Evolutionary conservation across 2,329 filamentous ascomycete genomes (phyloP), one percentile per base, ranked within the genome.

Genomic region (Colletotrichum phormii): DNA sequence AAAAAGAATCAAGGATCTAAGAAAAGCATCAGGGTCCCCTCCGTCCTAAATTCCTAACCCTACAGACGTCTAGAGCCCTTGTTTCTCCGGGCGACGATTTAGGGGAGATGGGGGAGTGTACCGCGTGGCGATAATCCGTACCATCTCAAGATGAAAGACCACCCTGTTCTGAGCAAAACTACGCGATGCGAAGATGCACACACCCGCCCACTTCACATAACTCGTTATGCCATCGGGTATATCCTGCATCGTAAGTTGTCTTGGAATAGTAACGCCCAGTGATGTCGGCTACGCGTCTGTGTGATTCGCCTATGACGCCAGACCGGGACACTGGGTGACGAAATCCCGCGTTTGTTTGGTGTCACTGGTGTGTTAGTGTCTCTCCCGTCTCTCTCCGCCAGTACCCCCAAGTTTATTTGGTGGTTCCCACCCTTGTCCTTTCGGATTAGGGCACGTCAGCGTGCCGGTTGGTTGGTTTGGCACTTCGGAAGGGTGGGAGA

Each of bases 281-380:
- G 46, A 64, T 46, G 46, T 64, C n/a, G 29, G 31, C 24, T 53
- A 13, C 61, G 29, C 31, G 61, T 55, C 61, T 54, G 31, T 13
- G 37, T 53, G 46, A 53, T 7, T 18, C 37, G 29, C 31, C 22
- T 53, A 66, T 73, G 71, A 73, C 71, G 71, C 71, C 71, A 73
- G 71, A 57, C 61, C 26, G 57, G 63, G 42, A 55, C 55, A 55
- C 60, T 15, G 46, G 67, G 67, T 73, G 67, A 73, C 71, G 67
- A 66, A 71, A 73, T 73, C 53, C 66, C 66, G 65, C 58, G 42
- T 9, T 12, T 49, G 6, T 11, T 22, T n/a, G n/a, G n/a, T n/a
- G n/a, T n/a, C n/a, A n/a, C n/a, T 60, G 35, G 57, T 9, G 42
- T 8, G 12, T 13, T 46, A 11, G 37, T 26, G 57, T 35, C 11